Conservation (phyloP, 2,329 filamentous ascomycete species). For the Xylariaceae sp. region DNA sequence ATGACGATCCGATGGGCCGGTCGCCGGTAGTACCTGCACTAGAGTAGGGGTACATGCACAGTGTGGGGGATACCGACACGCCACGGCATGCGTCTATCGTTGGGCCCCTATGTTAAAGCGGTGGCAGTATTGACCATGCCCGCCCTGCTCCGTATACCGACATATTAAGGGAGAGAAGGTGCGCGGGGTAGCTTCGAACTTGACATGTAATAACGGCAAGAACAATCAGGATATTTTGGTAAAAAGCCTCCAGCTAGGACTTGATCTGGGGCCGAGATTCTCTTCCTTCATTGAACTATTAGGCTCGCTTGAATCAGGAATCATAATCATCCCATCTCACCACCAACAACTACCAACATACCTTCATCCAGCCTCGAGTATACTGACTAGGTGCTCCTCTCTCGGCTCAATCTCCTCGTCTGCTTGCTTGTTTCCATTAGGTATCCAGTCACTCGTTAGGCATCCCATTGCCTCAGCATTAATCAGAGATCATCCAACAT, state of each 20-base stretch:
- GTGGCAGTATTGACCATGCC: background rate
- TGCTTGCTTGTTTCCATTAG: background rate
- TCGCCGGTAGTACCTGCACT: background rate
- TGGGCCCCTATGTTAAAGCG: background rate
- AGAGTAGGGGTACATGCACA: background rate
- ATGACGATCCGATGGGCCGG: background rate
- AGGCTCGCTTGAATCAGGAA: background rate
- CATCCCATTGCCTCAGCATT: background rate
- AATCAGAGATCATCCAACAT: slow-evolving; percentile 16
- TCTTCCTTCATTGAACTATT: background rate
- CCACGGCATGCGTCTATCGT: background rate
- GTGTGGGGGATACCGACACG: background rate
- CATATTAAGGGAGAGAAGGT: background rate
- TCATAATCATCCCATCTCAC: no score
- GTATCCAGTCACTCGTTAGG: background rate
- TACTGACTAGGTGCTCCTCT: background rate
- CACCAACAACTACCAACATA: no score
- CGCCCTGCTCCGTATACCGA: background rate
- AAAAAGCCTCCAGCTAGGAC: no score
- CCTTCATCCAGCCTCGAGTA: no score
- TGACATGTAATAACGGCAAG: background rate
- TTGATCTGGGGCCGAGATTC: background rate
- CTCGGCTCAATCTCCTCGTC: background rate
- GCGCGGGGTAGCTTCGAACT: background rate
- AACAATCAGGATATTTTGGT: background rate